Evolutionary conservation across 1,139 yeast genomes (phyloP).

Genomic region (Blastobotrys elegans): DNA sequence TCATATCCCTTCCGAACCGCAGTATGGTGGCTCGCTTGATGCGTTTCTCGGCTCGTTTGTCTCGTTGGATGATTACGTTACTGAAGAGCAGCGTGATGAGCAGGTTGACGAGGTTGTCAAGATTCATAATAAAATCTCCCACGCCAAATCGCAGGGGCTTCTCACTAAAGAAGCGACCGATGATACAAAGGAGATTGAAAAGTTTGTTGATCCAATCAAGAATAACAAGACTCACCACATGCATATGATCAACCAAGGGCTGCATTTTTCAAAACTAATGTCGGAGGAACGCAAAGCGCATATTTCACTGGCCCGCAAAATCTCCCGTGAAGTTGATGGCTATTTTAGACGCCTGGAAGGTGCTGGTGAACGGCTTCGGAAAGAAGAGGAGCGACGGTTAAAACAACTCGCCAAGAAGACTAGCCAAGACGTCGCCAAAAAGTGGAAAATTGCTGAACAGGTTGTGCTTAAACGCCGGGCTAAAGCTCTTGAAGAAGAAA

Average conservation of each 20-base stretch:
- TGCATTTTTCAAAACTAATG: conserved; percentile 64
- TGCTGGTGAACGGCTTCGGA: conserved; percentile 77
- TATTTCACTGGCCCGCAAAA: conserved; percentile 61
- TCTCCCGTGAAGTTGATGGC: conserved; percentile 77
- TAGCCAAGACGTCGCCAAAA: conserved; percentile 76
- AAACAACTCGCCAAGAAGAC: conserved; percentile 71
- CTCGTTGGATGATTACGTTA: conserved; percentile 53
- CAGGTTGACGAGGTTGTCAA: conserved; percentile 45
- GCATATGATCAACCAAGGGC: conserved; percentile 70
- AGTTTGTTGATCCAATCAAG: conserved; percentile 37
- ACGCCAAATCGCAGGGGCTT: conserved; percentile 50
- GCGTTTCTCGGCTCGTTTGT: conserved; percentile 48
- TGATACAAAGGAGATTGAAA: conserved; percentile 30
- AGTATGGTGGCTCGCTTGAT: conserved; percentile 36
- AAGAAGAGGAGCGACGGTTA: conserved; percentile 49
- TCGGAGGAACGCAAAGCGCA: conserved; percentile 63
- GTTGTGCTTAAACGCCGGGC: conserved; percentile 49
- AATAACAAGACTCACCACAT: conserved; percentile 54
- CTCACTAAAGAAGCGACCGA: conserved; percentile 40
- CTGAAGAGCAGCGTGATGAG: conserved; percentile 43
- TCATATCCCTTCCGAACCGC: conserved; percentile 8
- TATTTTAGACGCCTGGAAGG: conserved; percentile 85
- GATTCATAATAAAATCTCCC: conserved; percentile 44
- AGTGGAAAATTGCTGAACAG: conserved; percentile 88
- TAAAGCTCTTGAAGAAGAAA: conserved; percentile 39